Evolutionary conservation across 2,329 filamentous ascomycete genomes (phyloP).

Genomic region (Neophaeococcomyces mojaviensis): DNA sequence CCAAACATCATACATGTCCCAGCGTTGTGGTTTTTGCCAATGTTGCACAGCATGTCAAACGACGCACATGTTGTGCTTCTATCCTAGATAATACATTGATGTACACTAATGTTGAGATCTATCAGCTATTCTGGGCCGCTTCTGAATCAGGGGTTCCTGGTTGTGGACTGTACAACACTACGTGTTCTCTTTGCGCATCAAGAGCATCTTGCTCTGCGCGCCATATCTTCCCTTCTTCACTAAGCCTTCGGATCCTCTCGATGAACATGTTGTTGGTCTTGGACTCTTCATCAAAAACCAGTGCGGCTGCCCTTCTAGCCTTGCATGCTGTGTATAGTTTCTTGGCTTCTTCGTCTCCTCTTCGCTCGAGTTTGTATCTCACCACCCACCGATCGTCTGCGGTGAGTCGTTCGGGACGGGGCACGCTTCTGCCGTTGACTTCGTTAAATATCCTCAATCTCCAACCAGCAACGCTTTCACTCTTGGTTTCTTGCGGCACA

Average conservation of each 20-base stretch:
- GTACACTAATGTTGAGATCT: neutral
- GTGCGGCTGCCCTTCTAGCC: constrained; percentile 45
- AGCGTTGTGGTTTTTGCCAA: neutral
- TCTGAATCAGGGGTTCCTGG: constrained; percentile 2
- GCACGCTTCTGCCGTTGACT: constrained; percentile 58
- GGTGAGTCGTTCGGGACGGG: constrained; percentile 49
- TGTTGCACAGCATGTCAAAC: constrained; percentile 3
- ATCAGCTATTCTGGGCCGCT: neutral
- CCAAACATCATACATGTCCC: neutral
- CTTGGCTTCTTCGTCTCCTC: constrained; percentile 40
- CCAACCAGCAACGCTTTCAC: constrained; percentile 50
- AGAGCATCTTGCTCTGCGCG: constrained; percentile 48
- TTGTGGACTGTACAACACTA: constrained; percentile 19
- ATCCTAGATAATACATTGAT: neutral
- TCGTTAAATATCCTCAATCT: constrained; percentile 65
- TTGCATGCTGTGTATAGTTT: constrained; percentile 52
- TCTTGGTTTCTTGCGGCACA: neutral
- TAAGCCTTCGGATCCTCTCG: constrained; percentile 38
- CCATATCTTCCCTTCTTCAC: constrained; percentile 50
- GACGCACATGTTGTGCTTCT: constrained; percentile 1
- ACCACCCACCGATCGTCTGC: constrained; percentile 56
- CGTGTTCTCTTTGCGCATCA: constrained; percentile 38
- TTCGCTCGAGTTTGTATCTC: constrained; percentile 68
- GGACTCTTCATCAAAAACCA: constrained; percentile 31
- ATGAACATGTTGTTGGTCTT: constrained; percentile 41